Evolutionary conservation across 257 asterid species (phyloP), one percentile per base, ranked within the genome.

Genomic region (Solanum etuberosum): DNA sequence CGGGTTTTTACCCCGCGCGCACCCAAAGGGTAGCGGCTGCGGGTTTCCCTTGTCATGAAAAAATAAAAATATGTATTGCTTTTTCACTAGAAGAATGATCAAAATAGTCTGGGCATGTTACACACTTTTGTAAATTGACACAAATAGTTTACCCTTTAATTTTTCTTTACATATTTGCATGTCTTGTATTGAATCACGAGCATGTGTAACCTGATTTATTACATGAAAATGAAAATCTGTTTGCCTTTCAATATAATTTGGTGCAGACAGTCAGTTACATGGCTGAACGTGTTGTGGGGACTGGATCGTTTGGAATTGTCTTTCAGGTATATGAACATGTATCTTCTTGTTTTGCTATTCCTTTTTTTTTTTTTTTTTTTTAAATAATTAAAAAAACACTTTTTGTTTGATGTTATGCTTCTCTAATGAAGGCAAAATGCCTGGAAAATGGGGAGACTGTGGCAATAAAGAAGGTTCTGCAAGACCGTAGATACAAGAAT

Each of bases 391-490:
- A 3, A 7, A 20, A 18, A 23, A 35, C 29, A 74, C n/a, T 83
- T 73, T 72, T 29, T 3, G 35, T 82, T 90, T 88, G 63, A 82
- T 80, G 61, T 37, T 32, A 70, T 86, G 61, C 83, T 59, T 63
- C 16, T 20, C 83, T 88, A 73, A 43, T 91, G 71, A 71, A 96
- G 99, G 99, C 99, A 86, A 96, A 96, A 88, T 95, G 98, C 91
- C 90, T 96, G 84, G 99, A 96, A 95, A 96, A 98, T 78, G 98
- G 98, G 59, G 99, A 96, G 89, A 94, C 98, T 23, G 98, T 96
- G 89, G 99, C 99, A 84, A 96, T 95, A 76, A 95, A 95, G 94
- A 95, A 95, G 95, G 98, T 95, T 87, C 89, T 95, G 93, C 98
- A 95, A 92, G 99, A 96, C 92, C 91, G 97, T 71, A 92, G 98